Evolutionary conservation across 495 filamentous ascomycete species (phyloP).

Genomic region (Penicillium daleae): DNA sequence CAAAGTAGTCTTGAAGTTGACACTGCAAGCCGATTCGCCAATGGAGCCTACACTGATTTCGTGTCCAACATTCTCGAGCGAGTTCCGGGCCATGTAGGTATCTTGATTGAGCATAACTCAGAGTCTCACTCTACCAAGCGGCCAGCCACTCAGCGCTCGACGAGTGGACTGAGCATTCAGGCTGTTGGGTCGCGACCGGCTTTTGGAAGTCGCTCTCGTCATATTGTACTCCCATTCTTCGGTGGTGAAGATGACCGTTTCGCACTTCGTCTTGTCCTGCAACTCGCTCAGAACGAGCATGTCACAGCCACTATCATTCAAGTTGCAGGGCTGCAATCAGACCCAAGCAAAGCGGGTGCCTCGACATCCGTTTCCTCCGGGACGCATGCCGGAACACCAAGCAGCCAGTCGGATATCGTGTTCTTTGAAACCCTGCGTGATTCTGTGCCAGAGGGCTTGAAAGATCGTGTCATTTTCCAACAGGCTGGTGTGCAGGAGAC

Average conservation of each 20-base stretch:
- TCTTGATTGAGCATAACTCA: conserved; percentile 75
- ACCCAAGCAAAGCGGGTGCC: conserved; percentile 1
- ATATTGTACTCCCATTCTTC: conserved; percentile 86
- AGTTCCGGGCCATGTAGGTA: conserved; percentile 69
- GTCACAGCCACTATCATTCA: conserved; percentile 54
- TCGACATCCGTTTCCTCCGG: conserved; percentile 6
- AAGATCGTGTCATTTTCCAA: conserved; percentile 64
- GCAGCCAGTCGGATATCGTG: conserved; percentile 49
- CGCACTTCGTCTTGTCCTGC: conserved; percentile 78
- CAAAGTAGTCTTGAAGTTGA: conserved; percentile 37
- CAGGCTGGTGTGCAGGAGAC: conserved; percentile 23
- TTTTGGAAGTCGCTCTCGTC: conserved; percentile 68
- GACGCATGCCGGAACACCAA: conserved; percentile 1
- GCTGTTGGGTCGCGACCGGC: conserved; percentile 47
- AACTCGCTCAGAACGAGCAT: conserved; percentile 74
- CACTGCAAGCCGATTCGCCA: conserved; percentile 33
- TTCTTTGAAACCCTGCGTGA: conserved; percentile 68
- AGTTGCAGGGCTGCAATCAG: conserved; percentile 18
- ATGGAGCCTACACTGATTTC: conserved; percentile 63
- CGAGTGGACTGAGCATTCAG: conserved; percentile 62
- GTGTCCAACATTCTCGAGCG: conserved; percentile 64
- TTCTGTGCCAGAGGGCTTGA: conserved; percentile 61
- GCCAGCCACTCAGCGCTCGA: conserved; percentile 43
- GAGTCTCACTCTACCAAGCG: conserved; percentile 38
- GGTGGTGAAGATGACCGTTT: conserved; percentile 85